Evolutionary conservation across 2,329 filamentous ascomycete species (phyloP), one percentile per base, ranked within the genome.

Genomic region (Sarocladium brachiariae): DNA sequence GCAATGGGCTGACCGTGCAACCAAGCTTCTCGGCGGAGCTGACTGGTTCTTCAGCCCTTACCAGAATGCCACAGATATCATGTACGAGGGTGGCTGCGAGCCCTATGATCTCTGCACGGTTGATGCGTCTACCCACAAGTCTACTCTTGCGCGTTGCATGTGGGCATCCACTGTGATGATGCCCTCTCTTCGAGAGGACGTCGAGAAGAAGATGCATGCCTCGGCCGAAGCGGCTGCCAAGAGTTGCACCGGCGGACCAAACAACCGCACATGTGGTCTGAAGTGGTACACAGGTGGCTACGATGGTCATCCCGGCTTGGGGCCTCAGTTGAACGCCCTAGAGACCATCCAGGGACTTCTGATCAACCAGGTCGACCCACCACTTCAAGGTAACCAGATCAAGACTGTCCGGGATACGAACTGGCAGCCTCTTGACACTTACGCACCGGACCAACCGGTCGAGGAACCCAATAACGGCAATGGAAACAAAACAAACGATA

Each of bases 41-140:
- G 68, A 65, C 21, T 70, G 70, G 61, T 84, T 80, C 65, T 82
- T 85, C 68, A 65, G 63, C 43, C 72, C 75, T 4, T 72, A 68
- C 43, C 60, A 69, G 14, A 77, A 80, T 56, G 66, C 73, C 4
- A 77, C 78, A 19, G 70, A 80, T 59, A 67, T 86, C 64, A 81
- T 87, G 77, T 81, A 72, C 59, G 84, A 88, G 65, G 71, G 72
- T 39, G 78, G 80, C n/a, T 88, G 84, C 68, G 84, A 88, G 63
- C 67, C 65, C 3, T 65, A 70, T 52, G 66, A 68, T 49, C 70
- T 61, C 1, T 89, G 85, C 60, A 77, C 80, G 61, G 72, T 67
- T 47, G 83, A 87, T 64, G 81, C 83, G 73, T 76, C 74, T 57
- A 80, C 78, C 8, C 86, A 84, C 75, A 89, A 88, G 67, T 83